phyloP scores from a whole-genome alignment of 306 rosid species.

The Ormosia semicastrata region DNA sequence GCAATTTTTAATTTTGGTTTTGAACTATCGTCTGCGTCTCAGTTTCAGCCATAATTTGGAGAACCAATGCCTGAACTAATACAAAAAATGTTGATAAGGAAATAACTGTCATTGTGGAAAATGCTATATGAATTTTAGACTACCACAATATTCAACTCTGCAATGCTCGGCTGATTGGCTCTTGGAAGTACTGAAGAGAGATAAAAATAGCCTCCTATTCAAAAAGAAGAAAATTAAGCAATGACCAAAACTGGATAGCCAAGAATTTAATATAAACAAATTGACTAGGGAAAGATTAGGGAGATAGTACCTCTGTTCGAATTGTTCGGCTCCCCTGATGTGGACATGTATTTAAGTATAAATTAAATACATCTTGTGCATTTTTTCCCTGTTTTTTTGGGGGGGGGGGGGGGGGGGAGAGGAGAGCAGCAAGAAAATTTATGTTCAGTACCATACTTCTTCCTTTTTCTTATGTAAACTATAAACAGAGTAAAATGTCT shows the following conservation, averaged over 20 bases:
- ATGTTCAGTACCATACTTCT: background rate
- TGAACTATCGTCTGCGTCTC: background rate
- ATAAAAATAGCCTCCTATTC: constrained; percentile 85
- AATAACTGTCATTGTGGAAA: background rate
- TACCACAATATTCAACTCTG: constrained; percentile 35
- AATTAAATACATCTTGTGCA: constrained; percentile 53
- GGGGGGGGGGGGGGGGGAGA: background rate
- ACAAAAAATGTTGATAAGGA: background rate
- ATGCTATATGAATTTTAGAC: constrained; percentile 4
- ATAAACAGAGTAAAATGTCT: background rate
- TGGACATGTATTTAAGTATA: constrained; percentile 87
- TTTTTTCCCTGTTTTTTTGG: constrained; percentile 51
- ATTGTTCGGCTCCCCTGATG: constrained; percentile 96
- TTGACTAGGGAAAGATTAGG: background rate
- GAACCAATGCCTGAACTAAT: background rate
- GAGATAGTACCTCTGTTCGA: constrained; percentile 83
- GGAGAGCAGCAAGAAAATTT: background rate
- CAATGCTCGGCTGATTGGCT: constrained; percentile 69
- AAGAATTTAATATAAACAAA: background rate
- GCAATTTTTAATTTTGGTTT: background rate
- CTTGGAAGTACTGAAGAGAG: constrained; percentile 93
- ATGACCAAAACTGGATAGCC: background rate
- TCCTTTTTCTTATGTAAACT: background rate
- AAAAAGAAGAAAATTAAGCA: constrained; percentile 26
- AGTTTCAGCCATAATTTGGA: constrained; percentile 18